Evolutionary conservation across 805 yeast genomes (phyloP).

Genomic region (Maudiozyma bulderi): DNA sequence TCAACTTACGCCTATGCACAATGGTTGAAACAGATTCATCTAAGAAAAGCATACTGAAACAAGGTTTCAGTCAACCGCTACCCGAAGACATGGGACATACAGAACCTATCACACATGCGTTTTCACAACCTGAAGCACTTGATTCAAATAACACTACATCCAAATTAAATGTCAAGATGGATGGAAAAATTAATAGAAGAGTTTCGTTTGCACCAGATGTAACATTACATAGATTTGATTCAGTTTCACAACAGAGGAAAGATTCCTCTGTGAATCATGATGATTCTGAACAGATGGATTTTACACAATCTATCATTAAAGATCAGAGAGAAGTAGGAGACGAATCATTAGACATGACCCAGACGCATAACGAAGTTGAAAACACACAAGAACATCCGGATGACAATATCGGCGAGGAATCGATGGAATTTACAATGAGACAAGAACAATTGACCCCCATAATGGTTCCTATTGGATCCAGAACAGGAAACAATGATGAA

Average conservation of each 20-base stretch:
- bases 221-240: constrained; percentile 48
- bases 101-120: neutral
- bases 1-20: no score
- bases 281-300: constrained; percentile 3
- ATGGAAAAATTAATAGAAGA: constrained; percentile 32
- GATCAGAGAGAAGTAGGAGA: neutral
- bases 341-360: neutral
- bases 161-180: neutral
- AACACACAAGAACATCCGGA: no score
- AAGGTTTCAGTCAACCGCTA: neutral
- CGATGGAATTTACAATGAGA: neutral
- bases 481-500: neutral
- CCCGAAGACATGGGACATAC: neutral
- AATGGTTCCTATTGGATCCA: neutral
- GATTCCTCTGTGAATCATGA: neutral
- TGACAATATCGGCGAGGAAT: neutral
- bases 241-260: constrained; percentile 20
- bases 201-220: constrained; percentile 76
- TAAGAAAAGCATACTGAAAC: neutral
- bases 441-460: neutral
- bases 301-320: constrained; percentile 2
- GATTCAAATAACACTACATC: neutral
- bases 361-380: neutral
- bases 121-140: constrained; percentile 3
- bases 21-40: no score